Base-by-base conservation (phyloP, 202 grass and related monocot genomes). In the Panicum virgatum region DNA sequence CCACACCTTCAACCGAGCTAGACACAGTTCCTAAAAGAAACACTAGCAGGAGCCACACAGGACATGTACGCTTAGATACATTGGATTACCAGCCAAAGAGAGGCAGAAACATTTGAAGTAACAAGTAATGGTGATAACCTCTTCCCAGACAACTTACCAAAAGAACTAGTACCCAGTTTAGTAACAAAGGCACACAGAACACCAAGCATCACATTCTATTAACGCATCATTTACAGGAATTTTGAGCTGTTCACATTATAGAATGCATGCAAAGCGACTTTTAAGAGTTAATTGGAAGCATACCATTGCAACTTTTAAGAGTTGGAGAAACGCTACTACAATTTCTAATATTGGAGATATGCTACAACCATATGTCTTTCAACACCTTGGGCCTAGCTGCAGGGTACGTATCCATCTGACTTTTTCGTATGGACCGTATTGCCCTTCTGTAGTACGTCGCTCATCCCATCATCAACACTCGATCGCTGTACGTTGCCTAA, bases 51-150 rank as follows among this genome's bases (percentile, higher is more conserved):
- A 46, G 54, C 47, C 22, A 52, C 32, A n/a, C 30, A 61, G 30
- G 11, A 52, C 20, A 54, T 72, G 37, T 22, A n/a, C 79, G 44
- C 51, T 77, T 69, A 76, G 63, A 82, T 53, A 53, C 43, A 86
- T 60, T 62, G 19, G 62, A 78, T 8, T 2, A 34, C 15, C 16
- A 62, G 44, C 26, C 26, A 77, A 34, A 56, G 51, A 42, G 44
- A 56, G 65, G 18, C 16, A 70, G 16, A 34, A 34, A 59, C 47
- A 73, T 65, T 73, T 72, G 63, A 87, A 34, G 26, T 39, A 32
- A 63, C 18, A 70, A 86, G 23, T 73, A 72, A 71, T 52, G 32
- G 34, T 53, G 5, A 14, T 32, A 44, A 53, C 34, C 11, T 68
- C 46, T 62, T 84, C 38, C 23, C 54, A 62, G 53, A 42, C 4